These are phyloP conservation scores for Phialophora tarda DNA, from an alignment of 2,329 filamentous ascomycete genomes.

Conservation along the genomic window DNA sequence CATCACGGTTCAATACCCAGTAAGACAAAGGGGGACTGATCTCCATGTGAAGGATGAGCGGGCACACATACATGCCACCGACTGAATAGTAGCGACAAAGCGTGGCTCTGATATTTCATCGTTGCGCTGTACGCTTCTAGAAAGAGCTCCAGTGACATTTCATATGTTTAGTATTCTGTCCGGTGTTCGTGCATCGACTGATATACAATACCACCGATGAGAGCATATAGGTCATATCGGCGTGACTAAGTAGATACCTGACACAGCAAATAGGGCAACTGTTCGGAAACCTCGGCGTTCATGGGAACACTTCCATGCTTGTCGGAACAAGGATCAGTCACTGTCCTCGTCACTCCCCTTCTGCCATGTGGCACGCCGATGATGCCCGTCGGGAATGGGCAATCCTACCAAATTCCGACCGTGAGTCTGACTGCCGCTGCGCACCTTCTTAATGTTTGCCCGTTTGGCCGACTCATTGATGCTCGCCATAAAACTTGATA, in stretches of 20 bases:
- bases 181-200: background rate
- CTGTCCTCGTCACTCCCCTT: background rate
- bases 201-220: background rate
- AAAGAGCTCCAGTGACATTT: background rate
- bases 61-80: too few relatives aligned
- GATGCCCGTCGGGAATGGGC: background rate
- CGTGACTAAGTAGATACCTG: background rate
- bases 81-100: too few relatives aligned
- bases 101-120: background rate
- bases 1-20: too few relatives aligned
- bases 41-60: too few relatives aligned
- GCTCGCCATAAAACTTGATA: slow-evolving; percentile 27
- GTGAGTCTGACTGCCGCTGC: slow-evolving; percentile 8
- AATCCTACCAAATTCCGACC: background rate
- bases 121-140: background rate
- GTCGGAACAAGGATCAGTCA: background rate
- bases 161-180: background rate
- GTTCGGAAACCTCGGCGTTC: background rate
- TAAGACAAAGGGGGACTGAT: too few relatives aligned
- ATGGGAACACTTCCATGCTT: background rate
- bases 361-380: background rate
- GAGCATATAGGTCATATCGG: background rate
- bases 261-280: background rate
- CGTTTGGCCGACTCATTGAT: slow-evolving; percentile 30
- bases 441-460: slow-evolving; percentile 8